Conservation (phyloP, 208 protist species). For the Leishmania turanica region DNA sequence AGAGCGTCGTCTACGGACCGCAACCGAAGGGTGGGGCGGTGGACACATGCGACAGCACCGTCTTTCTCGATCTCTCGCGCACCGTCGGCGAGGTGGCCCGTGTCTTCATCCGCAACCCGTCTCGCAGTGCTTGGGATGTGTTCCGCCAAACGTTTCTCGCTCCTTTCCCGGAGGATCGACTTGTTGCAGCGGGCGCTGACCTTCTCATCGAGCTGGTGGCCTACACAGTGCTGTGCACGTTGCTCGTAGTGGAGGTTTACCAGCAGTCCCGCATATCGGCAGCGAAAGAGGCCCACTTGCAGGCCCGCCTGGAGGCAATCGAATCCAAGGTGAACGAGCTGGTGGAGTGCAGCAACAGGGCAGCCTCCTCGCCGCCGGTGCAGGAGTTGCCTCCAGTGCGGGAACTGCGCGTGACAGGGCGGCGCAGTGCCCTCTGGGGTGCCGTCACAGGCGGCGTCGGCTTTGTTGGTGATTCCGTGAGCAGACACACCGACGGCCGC, state of each 20-base stretch:
- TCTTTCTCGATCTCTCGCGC: slow-evolving; percentile 54
- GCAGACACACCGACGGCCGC: neutral
- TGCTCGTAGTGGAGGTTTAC: slow-evolving; percentile 70
- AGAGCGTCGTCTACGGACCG: slow-evolving; percentile 60
- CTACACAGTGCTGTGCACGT: slow-evolving; percentile 62
- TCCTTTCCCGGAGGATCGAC: slow-evolving; percentile 67
- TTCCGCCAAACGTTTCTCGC: slow-evolving; percentile 74
- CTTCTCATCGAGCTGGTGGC: slow-evolving; percentile 81
- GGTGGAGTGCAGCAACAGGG: slow-evolving; percentile 33
- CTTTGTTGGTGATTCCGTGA: slow-evolving; percentile 16
- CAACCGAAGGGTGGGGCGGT: slow-evolving; percentile 29
- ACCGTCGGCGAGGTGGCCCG: slow-evolving; percentile 54
- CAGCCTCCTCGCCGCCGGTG: slow-evolving; percentile 16
- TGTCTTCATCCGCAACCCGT: slow-evolving; percentile 71
- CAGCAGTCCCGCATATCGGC: slow-evolving; percentile 48
- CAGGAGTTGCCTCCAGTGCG: slow-evolving; percentile 43
- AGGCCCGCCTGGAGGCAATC: slow-evolving; percentile 65
- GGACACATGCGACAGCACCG: slow-evolving; percentile 57
- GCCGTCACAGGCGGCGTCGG: slow-evolving; percentile 23
- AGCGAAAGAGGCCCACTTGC: slow-evolving; percentile 60
- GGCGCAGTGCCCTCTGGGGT: slow-evolving; percentile 35
- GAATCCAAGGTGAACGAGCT: slow-evolving; percentile 85
- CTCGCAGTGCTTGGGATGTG: slow-evolving; percentile 74
- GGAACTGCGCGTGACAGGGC: slow-evolving; percentile 39
- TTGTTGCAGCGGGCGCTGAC: slow-evolving; percentile 77